Base-by-base conservation (phyloP, 345 rosid genomes). In the Salix udensis region DNA sequence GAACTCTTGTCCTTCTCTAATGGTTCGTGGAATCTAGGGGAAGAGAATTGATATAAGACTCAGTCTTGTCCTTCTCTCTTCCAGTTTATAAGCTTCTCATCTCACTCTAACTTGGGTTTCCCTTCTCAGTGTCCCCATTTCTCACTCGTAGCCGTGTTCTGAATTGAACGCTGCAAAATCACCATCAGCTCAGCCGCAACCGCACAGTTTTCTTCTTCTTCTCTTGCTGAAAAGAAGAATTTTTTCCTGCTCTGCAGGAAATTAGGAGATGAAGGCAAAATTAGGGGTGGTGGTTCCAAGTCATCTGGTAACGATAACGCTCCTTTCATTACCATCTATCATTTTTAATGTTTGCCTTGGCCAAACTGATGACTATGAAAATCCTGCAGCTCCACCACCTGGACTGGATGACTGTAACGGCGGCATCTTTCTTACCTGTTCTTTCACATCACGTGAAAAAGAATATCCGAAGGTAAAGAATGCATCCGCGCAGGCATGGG, bases 401-500 rank as follows among this genome's bases (percentile, higher is more conserved):
- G 96, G 81, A 15, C 81, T 85, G 79, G 89, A 88, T 1, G 12
- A 31, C 5, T 96, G 99, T 70, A 85, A 90, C 2, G 30, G 2
- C 7, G 99, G 99, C 5, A 77, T 96, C 8, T 93, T 86, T 87
- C 40, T 96, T 67, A 73, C 30, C 87, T 96, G 93, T 36, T 77
- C 78, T 71, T 93, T 96, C 74, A 83, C 67, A 0, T 82, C 88
- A 18, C 84, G 99, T 6, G 86, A 78, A 48, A 86, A 87, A 78
- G 89, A 82, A 67, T 90, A 76, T 26, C n/a, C n/a, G n/a, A n/a
- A n/a, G n/a, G n/a, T n/a, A n/a, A n/a, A n/a, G n/a, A n/a, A n/a
- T n/a, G n/a, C n/a, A n/a, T n/a, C n/a, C n/a, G n/a, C n/a, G n/a
- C n/a, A n/a, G n/a, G n/a, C n/a, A n/a, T n/a, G n/a, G n/a, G n/a